Base-by-base conservation (phyloP, 2,329 filamentous ascomycete species). In the Cladosporium austrohemisphaericum region DNA sequence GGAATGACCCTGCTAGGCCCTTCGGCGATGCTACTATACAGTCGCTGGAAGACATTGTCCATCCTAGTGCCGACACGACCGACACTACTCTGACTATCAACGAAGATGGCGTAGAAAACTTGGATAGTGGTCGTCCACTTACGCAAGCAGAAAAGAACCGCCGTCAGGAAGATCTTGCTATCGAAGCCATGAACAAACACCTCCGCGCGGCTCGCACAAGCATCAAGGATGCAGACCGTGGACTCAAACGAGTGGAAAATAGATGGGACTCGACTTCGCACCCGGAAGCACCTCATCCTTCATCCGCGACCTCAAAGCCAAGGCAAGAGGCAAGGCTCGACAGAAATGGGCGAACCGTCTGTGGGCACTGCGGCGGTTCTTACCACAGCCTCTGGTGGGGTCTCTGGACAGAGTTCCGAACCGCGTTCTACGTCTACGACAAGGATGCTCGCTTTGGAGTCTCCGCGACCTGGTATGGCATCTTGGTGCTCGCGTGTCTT, bases 11-110 rank as follows among this genome's bases (percentile, higher is more conserved):
- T 11, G 63, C 68, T 14, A 41, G 51, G 11, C 57, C 62, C 25
- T 66, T 68, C 31, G 73, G 72, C 28, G 73, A 76, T 23, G 71
- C 69, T 14, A 76, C 73, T 3, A 68, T 76, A 35, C 68, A 72
- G 37, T 75, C 72, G 3, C 61, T 76, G 6, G 71, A 75, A 57
- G 69, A 72, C 28, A 66, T 76, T 10, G 65, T 73, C 10, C 55
- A 63, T 14, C 64, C 62, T 1, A 49, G 57, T 22, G 28, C 53
- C 9, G 59, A 62, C n/a, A 43, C 53, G 5, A 56, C 50, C 6
- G 60, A 60, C 59, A 48, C 58, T 3, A 58, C 52, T 5, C 20
- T 60, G 35, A 57, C 32, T 22, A 38, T 49, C 26, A 23, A 50
- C 20, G 49, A 49, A 25, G 38, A 49, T 22, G 49, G 26, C 16